Evolutionary conservation across 495 filamentous ascomycete species (phyloP), one percentile per base, ranked within the genome.

Genomic region (Penicillium simplicissimum): DNA sequence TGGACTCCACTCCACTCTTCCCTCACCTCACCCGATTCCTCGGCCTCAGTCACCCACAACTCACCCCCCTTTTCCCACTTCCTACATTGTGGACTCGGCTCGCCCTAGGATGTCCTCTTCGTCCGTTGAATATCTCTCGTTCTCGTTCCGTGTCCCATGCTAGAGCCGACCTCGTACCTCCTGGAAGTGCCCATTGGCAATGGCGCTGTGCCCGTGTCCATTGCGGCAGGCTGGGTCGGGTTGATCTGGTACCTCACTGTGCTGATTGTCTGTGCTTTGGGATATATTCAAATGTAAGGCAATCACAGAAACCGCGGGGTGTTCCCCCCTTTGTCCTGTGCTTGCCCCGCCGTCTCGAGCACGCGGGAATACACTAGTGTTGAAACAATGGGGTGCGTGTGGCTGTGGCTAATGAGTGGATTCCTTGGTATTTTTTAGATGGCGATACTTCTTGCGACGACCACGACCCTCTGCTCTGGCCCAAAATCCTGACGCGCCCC

Each of bases 231-330:
- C 51, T 80, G 80, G 76, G 70, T 77, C 54, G 83, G 79, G 63
- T 68, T 89, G 63, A 72, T 83, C 68, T 90, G 87, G 87, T 89
- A 84, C 62, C 57, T 78, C 42, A 67, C 73, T 35, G 81, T 89
- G 55, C 71, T 81, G 61, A 55, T 70, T 28, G 84, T 90, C 42
- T 86, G 84, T 67, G 71, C 74, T 23, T 71, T 88, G 62, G 87
- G 87, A 15, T 82, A 84, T 67, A 74, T 74, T 47, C 84, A 87
- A 70, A 79, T 89, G 87, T 90, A 79, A 53, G 78, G 8, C 25
- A 35, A 4, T 23, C 33, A 43, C 17, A 8, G n/a, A 19, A 45
- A 11, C 6, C 28, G 15, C 65, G 28, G 35, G 25, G 28, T 40
- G 38, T 11, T 31, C 36, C 9, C 55, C 48, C 36, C 23, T 58